Percentiles rank a stretch among this genome's conserved stretches.
Conservation (phyloP, 169 alveolate genomes). For the Cryptosporidium tyzzeri region DNA sequence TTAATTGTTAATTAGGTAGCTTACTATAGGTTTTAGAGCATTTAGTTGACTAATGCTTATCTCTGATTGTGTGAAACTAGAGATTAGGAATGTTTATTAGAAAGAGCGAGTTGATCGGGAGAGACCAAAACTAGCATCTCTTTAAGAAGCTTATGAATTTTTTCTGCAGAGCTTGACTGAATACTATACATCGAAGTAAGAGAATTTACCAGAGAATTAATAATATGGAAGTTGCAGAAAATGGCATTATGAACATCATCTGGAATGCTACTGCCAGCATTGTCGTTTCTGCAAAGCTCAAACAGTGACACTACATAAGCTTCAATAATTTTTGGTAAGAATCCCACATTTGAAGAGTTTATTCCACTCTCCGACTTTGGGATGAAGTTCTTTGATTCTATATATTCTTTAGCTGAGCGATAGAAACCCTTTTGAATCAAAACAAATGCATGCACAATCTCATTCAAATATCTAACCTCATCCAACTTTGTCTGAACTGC, state of each 20-base stretch:
- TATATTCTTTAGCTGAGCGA: constrained; percentile 62
- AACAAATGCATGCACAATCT: constrained; percentile 46
- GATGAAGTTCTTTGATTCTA: constrained; percentile 50
- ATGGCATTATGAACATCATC: constrained; percentile 50
- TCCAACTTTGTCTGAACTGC: constrained; percentile 37
- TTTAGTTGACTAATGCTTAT: background rate
- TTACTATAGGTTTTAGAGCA: background rate
- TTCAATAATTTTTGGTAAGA: constrained; percentile 61
- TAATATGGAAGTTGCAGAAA: constrained; percentile 43
- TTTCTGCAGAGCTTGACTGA: constrained; percentile 42
- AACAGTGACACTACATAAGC: constrained; percentile 60
- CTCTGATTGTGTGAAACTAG: background rate
- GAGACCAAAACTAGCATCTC: constrained; percentile 55
- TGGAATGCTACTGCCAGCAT: constrained; percentile 1
- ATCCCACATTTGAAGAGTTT: constrained; percentile 16
- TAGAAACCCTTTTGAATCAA: constrained; percentile 68
- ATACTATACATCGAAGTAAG: constrained; percentile 30
- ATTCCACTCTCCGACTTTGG: constrained; percentile 47
- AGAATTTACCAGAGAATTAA: constrained; percentile 28
- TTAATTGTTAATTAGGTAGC: background rate
- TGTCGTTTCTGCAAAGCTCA: constrained; percentile 62
- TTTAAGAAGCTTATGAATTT: constrained; percentile 51
- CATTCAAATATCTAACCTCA: constrained; percentile 29
- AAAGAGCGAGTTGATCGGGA: constrained; percentile 55
- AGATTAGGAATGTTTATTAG: constrained; percentile 20